Base-by-base conservation (phyloP, 2,329 filamentous ascomycete species). In the Graphilbum fragrans region DNA sequence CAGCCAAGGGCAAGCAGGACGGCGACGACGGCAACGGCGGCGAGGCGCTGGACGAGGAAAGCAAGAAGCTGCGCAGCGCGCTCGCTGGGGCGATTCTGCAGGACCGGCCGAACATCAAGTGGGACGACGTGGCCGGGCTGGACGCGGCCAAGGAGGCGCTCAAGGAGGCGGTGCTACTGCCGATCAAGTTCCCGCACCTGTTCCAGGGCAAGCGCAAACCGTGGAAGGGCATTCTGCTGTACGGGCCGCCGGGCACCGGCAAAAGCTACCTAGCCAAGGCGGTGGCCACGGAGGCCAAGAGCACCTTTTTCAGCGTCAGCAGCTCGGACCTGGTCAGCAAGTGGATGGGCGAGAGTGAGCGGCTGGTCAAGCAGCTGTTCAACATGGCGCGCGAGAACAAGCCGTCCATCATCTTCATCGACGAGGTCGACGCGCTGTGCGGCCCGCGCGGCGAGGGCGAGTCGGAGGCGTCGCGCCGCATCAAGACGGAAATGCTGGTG, bases 321-420 rank as follows among this genome's bases (percentile, higher is more conserved):
- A 94, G 86, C 70, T 94, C 86, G 57, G 92, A 98, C 59, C 62
- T 98, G 61, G 92, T 98, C 46, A 94, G 86, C 61, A 98, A 98
- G 60, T 98, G 92, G 92, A 98, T 98, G 92, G 92, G 92, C 67
- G 92, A 98, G 64, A 93, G 85, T 70, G 92, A 98, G 77, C 78
- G 87, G 55, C 74, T 98, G 52, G 92, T 98, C 43, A 96, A 96
- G 58, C 84, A 94, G 49, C 74, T 98, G 11, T 98, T 98, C 66
- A 86, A 83, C 53, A 95, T 98, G 85, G 92, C 92, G 1, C 81
- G 93, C 60, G 92, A 98, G 60, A 96, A 95, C 63, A 94, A 92
- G 54, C 92, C 92, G 1, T 92, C 88, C 2, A 95, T 98, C 58
- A 95, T 62, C 41, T 58, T 58, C 38, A 57, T 58, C 45, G 55